Conservation (phyloP, 2,329 filamentous ascomycete species). For the Colletotrichum gloeosporioides region DNA sequence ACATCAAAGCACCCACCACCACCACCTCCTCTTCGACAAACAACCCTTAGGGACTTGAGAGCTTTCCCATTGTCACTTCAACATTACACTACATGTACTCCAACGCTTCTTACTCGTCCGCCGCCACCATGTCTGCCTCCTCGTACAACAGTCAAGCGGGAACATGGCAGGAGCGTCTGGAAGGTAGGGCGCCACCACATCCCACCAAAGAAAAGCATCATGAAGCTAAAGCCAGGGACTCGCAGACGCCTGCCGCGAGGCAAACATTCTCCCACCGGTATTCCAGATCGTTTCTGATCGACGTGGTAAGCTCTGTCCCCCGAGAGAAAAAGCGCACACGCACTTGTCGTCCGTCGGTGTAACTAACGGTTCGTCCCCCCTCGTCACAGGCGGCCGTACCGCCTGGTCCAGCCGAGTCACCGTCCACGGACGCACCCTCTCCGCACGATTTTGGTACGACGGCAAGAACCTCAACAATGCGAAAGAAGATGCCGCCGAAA, state of each 20-base stretch:
- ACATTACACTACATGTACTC: slow-evolving; percentile 17
- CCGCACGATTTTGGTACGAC: slow-evolving; percentile 91
- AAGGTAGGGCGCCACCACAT: slow-evolving; percentile 46
- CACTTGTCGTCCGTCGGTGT: background rate
- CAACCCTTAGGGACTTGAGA: background rate
- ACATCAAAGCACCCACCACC: background rate
- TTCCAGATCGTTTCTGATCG: slow-evolving; percentile 79
- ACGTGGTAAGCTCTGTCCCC: slow-evolving; percentile 59
- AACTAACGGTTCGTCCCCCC: background rate
- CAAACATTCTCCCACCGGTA: slow-evolving; percentile 58
- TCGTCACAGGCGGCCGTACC: slow-evolving; percentile 77
- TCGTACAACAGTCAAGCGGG: slow-evolving; percentile 20
- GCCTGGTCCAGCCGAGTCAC: slow-evolving; percentile 86
- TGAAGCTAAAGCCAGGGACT: slow-evolving; percentile 14
- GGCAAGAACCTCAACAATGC: slow-evolving; percentile 87
- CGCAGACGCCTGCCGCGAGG: slow-evolving; percentile 62
- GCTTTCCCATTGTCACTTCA: background rate
- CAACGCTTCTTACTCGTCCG: slow-evolving; percentile 15
- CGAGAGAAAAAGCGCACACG: background rate
- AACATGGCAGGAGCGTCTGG: slow-evolving; percentile 62
- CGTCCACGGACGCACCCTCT: slow-evolving; percentile 68
- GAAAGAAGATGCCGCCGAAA: slow-evolving; percentile 88
- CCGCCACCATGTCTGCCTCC: slow-evolving; percentile 16
- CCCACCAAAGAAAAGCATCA: background rate
- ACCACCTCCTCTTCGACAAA: background rate